A percentile compares a stretch with the other conserved stretches of the same genome.
Evolutionary conservation across 331 rosid genomes (phyloP).

Genomic region (Pyrus hybrid): DNA sequence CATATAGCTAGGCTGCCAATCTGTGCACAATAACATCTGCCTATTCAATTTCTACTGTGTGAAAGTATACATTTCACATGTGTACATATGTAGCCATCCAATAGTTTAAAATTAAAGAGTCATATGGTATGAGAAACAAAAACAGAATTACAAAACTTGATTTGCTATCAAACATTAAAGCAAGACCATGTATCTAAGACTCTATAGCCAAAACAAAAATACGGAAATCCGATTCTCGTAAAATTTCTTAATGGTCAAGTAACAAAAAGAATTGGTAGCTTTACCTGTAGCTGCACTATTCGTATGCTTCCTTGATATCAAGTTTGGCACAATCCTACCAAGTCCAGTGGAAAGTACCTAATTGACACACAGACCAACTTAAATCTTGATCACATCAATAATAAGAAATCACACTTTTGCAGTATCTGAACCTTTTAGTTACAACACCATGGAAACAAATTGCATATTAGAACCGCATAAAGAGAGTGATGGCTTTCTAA

Average conservation of each 20-base stretch:
- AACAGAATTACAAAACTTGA: conserved; percentile 3
- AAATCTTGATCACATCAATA: conserved; percentile 18
- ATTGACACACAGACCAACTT: conserved; percentile 24
- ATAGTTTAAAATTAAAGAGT: too few relatives aligned
- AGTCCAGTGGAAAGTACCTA: conserved; percentile 96
- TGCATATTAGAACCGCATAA: conserved; percentile 8
- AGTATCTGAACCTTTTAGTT: conserved; percentile 13
- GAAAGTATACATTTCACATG: too few relatives aligned
- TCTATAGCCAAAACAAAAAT: background rate
- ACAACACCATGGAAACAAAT: conserved; percentile 15
- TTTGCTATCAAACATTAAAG: background rate
- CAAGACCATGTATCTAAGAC: background rate
- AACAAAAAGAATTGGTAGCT: background rate
- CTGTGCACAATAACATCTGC: too few relatives aligned
- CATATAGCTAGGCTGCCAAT: too few relatives aligned
- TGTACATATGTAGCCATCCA: too few relatives aligned
- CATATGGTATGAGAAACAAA: too few relatives aligned
- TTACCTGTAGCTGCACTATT: conserved; percentile 97
- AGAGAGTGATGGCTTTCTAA: background rate
- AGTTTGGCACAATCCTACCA: conserved; percentile 96
- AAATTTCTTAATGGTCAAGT: background rate
- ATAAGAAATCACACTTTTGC: conserved; percentile 12
- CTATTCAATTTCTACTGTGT: too few relatives aligned
- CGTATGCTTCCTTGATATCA: conserved; percentile 97
- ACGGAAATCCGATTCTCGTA: background rate